phyloP scores from a whole-genome alignment of 768 basidiomycete species.

The Panaeolus cyanescens region DNA sequence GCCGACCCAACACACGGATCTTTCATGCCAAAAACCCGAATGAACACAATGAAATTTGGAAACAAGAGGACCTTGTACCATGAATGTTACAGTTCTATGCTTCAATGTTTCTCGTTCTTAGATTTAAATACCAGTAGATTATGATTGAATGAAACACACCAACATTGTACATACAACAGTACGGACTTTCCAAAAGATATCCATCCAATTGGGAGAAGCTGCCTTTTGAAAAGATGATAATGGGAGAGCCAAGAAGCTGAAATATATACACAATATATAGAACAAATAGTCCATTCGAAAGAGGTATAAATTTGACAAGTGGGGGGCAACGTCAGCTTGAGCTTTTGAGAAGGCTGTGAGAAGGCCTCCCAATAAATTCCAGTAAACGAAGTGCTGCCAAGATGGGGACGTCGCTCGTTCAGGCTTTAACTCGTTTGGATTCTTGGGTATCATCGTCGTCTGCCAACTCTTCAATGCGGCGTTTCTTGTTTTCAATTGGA shows the following conservation, averaged over 20 bases:
- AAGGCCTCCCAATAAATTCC: background rate
- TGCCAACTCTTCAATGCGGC: slow-evolving; percentile 33
- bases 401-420: slow-evolving; percentile 12
- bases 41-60: slow-evolving; percentile 45
- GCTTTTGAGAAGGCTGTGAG: too few species aligned
- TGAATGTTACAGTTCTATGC: slow-evolving; percentile 26
- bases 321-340: background rate
- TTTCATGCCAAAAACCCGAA: slow-evolving; percentile 44
- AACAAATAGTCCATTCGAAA: slow-evolving; percentile 10
- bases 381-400: too few species aligned
- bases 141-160: background rate
- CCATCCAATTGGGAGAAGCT: background rate
- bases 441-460: slow-evolving; percentile 32
- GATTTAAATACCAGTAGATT: background rate
- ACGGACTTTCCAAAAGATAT: background rate
- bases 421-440: slow-evolving; percentile 44
- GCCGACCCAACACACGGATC: slow-evolving; percentile 59
- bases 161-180: slow-evolving; percentile 7
- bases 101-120: background rate
- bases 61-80: slow-evolving; percentile 65
- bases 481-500: slow-evolving; percentile 32
- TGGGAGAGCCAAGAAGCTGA: background rate
- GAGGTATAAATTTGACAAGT: background rate
- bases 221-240: background rate
- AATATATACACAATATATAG: slow-evolving; percentile 10